Conservation (phyloP, 2,329 filamentous ascomycete genomes). For the Xylaria sp. region DNA sequence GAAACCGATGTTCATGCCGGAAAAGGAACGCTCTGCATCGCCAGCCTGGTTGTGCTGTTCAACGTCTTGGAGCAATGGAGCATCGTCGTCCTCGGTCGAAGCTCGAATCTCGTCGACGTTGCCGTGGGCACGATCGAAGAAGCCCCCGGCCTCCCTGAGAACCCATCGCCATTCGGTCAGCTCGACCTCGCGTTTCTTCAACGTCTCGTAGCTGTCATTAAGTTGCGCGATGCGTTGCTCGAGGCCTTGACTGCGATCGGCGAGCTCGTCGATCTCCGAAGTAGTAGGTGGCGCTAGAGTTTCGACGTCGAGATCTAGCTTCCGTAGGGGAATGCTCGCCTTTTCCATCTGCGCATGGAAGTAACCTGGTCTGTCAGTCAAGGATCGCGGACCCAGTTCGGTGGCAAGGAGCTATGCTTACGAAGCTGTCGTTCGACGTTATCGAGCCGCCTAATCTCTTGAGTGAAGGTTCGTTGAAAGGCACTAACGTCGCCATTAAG, state of each 20-base stretch:
- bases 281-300: conserved; percentile 88
- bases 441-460: conserved; percentile 95
- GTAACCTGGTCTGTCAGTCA: conserved; percentile 71
- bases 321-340: conserved; percentile 83
- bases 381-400: conserved; percentile 11
- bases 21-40: conserved; percentile 86
- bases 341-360: conserved; percentile 98
- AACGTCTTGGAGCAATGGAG: conserved; percentile 89
- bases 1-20: conserved; percentile 98
- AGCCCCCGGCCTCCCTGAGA: conserved; percentile 91
- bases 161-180: conserved; percentile 99
- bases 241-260: conserved; percentile 89
- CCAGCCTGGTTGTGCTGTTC: conserved; percentile 78
- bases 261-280: conserved; percentile 94
- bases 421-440: conserved; percentile 98
- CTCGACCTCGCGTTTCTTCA: conserved; percentile 98
- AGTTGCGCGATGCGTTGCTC: conserved; percentile 91
- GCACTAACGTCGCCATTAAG: conserved; percentile 92
- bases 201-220: conserved; percentile 97
- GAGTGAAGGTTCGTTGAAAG: conserved; percentile 96
- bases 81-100: conserved; percentile 90
- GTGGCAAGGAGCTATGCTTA: conserved; percentile 60
- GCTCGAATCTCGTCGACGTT: conserved; percentile 96
- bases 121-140: conserved; percentile 95
- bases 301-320: conserved; percentile 90